Percentiles rank a stretch among this genome's conserved stretches.
phyloP scores from a whole-genome alignment of 768 basidiomycete species.

The Boletus coccyginus region DNA sequence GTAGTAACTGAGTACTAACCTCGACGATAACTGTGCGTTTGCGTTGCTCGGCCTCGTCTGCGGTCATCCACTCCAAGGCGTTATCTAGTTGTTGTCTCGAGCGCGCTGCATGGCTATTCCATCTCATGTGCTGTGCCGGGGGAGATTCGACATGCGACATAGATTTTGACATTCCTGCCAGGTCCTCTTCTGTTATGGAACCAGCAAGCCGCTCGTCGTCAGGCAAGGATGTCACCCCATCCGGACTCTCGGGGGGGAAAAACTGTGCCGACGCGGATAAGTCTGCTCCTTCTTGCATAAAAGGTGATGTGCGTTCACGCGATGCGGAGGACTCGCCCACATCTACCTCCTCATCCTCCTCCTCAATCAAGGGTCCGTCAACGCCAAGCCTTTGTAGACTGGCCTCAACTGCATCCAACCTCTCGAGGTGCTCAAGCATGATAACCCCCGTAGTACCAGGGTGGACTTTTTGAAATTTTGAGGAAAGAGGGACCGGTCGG shows the following conservation, averaged over 20 bases:
- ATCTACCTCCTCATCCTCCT: conserved; percentile 58
- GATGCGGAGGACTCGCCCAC: conserved; percentile 51
- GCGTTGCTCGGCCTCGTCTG: conserved; percentile 36
- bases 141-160: conserved; percentile 65
- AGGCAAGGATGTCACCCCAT: conserved; percentile 48
- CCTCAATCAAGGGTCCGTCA: conserved; percentile 49
- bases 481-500: conserved; percentile 78
- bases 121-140: conserved; percentile 35
- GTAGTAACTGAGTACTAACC: conserved; percentile 39
- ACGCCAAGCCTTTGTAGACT: conserved; percentile 71
- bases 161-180: conserved; percentile 73
- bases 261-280: conserved; percentile 40
- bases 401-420: conserved; percentile 79
- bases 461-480: conserved; percentile 81
- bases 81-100: conserved; percentile 31
- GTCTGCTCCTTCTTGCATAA: conserved; percentile 25
- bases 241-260: conserved; percentile 59
- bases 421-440: conserved; percentile 81
- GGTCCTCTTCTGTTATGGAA: conserved; percentile 66
- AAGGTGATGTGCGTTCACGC: conserved; percentile 11
- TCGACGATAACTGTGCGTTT: conserved; percentile 69
- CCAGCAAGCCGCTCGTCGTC: conserved; percentile 52
- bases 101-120: conserved; percentile 30
- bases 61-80: conserved; percentile 46
- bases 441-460: conserved; percentile 86